These are phyloP conservation scores for Neurospora sp. DNA, from an alignment of 495 filamentous ascomycete genomes.

Conservation along the genomic window DNA sequence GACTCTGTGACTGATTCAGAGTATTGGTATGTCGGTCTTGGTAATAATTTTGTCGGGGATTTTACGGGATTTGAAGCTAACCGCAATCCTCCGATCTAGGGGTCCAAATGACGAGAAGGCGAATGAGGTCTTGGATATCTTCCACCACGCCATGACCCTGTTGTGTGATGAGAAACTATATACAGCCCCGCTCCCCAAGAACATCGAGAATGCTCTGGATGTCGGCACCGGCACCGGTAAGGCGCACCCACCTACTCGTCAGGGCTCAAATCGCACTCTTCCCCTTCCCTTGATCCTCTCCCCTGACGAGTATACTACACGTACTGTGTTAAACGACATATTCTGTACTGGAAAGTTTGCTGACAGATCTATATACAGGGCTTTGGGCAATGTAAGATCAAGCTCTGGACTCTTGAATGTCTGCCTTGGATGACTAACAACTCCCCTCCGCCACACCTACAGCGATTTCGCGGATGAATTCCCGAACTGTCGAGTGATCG, in stretches of 20 bases:
- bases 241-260: not conserved
- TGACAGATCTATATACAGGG: slow-evolving; percentile 4
- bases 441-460: not conserved
- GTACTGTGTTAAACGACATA: not conserved
- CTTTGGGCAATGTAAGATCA: slow-evolving; percentile 12
- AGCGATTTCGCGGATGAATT: slow-evolving; percentile 31
- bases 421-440: not conserved
- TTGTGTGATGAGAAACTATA: slow-evolving; percentile 40
- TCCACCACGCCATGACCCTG: slow-evolving; percentile 17
- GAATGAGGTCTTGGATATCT: slow-evolving; percentile 24
- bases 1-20: slow-evolving; percentile 6
- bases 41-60: too few relatives aligned
- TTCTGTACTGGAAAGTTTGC: not conserved
- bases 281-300: not conserved
- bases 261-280: not conserved
- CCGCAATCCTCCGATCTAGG: slow-evolving; percentile 11
- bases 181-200: slow-evolving; percentile 40
- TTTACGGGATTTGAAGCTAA: not conserved
- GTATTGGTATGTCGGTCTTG: slow-evolving; percentile 16
- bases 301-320: not conserved
- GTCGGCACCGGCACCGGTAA: slow-evolving; percentile 49
- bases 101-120: slow-evolving; percentile 20
- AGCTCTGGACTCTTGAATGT: not conserved
- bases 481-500: slow-evolving; percentile 40
- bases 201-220: slow-evolving; percentile 43